A percentile compares a stretch with the other conserved stretches of the same genome.
Evolutionary conservation across 257 asterid species (phyloP).

Genomic region (Lycium barbarum): DNA sequence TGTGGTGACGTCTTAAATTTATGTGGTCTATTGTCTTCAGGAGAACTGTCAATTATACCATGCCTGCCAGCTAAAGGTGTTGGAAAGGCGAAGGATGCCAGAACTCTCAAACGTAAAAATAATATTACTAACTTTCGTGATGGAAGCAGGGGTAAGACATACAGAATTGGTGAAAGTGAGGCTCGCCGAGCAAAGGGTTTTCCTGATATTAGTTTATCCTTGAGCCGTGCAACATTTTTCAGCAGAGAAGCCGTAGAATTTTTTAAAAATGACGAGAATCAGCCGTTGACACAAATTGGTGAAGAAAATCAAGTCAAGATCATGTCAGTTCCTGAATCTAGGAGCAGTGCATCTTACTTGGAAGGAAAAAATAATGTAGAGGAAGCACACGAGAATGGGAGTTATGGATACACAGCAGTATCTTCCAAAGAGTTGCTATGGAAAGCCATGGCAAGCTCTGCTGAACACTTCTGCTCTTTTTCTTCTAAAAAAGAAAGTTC

Average conservation of each 20-base stretch:
- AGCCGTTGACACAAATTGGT: constrained; percentile 33
- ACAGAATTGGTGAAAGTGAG: constrained; percentile 72
- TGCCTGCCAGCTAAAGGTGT: constrained; percentile 80
- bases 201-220: constrained; percentile 73
- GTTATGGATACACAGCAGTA: constrained; percentile 37
- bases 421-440: constrained; percentile 60
- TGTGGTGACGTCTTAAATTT: constrained; percentile 78
- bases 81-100: constrained; percentile 87
- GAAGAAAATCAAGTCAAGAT: constrained; percentile 30
- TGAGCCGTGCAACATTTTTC: constrained; percentile 60
- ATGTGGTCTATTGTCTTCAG: constrained; percentile 70
- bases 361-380: constrained; percentile 35
- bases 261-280: constrained; percentile 44
- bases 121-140: constrained; percentile 50
- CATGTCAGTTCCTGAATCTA: constrained; percentile 35
- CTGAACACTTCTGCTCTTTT: constrained; percentile 57
- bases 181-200: constrained; percentile 88
- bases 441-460: constrained; percentile 77
- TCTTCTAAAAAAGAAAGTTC: constrained; percentile 45
- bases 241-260: constrained; percentile 57
- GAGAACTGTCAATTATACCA: constrained; percentile 66
- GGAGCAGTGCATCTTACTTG: constrained; percentile 35
- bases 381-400: constrained; percentile 47
- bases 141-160: constrained; percentile 56
- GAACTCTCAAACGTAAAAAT: constrained; percentile 65